Evolutionary conservation across 1,139 yeast genomes (phyloP).

Genomic region (Wickerhamomyces sp.): DNA sequence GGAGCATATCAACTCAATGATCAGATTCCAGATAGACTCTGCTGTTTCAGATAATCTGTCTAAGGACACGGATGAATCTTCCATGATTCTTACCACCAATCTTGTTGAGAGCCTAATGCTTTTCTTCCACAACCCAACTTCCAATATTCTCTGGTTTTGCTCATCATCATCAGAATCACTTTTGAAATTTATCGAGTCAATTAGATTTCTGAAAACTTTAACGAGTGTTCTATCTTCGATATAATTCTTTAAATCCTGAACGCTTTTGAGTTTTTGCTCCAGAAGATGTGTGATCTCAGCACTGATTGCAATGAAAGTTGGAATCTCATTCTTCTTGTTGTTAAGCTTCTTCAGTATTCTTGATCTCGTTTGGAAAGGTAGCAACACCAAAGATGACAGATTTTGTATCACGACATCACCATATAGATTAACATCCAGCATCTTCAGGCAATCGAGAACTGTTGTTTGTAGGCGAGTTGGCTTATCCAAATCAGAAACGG

Average conservation of each 20-base stretch:
- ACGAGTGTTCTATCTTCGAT: constrained; percentile 43
- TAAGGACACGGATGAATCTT: background rate
- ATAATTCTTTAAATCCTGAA: constrained; percentile 32
- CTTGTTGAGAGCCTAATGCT: constrained; percentile 28
- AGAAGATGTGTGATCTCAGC: constrained; percentile 43
- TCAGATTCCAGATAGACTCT: constrained; percentile 37
- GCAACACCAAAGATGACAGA: constrained; percentile 43
- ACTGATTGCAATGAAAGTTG: constrained; percentile 66
- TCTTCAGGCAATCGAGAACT: constrained; percentile 40
- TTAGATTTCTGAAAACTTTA: constrained; percentile 33
- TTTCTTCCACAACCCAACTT: constrained; percentile 27
- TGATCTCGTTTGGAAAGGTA: constrained; percentile 57
- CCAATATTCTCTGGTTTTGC: constrained; percentile 15
- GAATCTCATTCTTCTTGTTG: constrained; percentile 38
- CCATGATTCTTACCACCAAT: constrained; percentile 23
- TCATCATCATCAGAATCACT: constrained; percentile 31
- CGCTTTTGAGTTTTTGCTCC: constrained; percentile 29
- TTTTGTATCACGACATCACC: constrained; percentile 45
- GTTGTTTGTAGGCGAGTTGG: constrained; percentile 53
- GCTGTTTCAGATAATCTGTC: constrained; percentile 23
- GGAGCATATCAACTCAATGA: constrained; percentile 39
- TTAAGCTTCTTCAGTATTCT: constrained; percentile 40
- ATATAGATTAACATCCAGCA: constrained; percentile 30
- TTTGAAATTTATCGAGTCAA: constrained; percentile 37
- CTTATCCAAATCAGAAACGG: constrained; percentile 37